Evolutionary conservation across 495 filamentous ascomycete species (phyloP), one percentile per base, ranked within the genome.

Genomic region (Penicillium soppii): DNA sequence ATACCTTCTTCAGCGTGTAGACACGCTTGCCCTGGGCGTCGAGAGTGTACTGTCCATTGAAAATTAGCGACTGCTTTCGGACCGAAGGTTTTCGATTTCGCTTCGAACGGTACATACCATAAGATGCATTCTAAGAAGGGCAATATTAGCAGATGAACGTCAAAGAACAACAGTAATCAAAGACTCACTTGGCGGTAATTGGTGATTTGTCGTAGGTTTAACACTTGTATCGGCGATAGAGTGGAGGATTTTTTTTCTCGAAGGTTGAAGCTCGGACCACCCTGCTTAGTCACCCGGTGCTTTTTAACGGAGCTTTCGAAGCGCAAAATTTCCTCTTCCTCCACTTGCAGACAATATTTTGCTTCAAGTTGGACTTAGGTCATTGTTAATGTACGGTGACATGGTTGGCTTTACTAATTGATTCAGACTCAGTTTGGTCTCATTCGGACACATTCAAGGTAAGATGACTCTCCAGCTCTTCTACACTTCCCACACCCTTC

Each of bases 1-100:
- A 2, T 49, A 69, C 63, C 68, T 75, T 75, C 72, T 75, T 72
- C 53, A 75, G 55, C 7, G 92, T 96, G 82, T 96, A 98, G 60
- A 85, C 62, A 54, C 90, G 87, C 74, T 91, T 89, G 76, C 91
- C 91, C 37, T 79, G 72, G 62, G 81, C 62, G 66, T 87, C 86
- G 67, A 89, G 68, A 46, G 87, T 89, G 82, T 89, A 95, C 92
- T 74, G 42, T 58, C 43, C 15, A 23, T 52, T 21, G 17, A 29
- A 16, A 22, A 49, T 66, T 39, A 61, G 59, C 21, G 39, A 48
- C 20, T 15, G 32, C 27, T 47, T 33, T 37, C 38, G 19, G 16
- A 49, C 25, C 13, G 40, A 36, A 46, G 15, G 30, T 17, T 40
- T 43, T 35, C n/a, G 45, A 37, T 25, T 41, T 45, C 39, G 22